Evolutionary conservation across 768 basidiomycete genomes (phyloP), one percentile per base, ranked within the genome.

Genomic region (Coprinopsis sp.): DNA sequence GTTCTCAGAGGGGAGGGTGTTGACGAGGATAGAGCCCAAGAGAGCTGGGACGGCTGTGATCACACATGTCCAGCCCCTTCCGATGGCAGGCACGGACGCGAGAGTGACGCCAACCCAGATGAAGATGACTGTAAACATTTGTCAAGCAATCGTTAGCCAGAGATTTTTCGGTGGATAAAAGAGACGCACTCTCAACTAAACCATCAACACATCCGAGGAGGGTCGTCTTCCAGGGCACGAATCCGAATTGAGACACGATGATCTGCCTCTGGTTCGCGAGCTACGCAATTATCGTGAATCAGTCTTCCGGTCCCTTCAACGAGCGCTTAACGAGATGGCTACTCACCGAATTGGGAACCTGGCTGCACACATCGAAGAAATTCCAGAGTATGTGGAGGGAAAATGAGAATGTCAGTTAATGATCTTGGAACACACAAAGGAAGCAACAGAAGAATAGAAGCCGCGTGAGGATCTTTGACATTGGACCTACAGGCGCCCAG

Each of bases 151-250:
- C n/a, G 3, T 23, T 30, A n/a, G 33, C 23, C 24, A 37, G 18
- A 18, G 12, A 21, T 28, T 8, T 4, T 21, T 29, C 21, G 28
- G 30, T 16, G 16, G n/a, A 27, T 34, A 23, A 37, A 46, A 22
- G 23, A 12, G 11, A 64, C 79, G 34, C 56, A 85, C 84, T 85
- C 63, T 84, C 81, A 14, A 87, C 76, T 5, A 75, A 74, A 42
- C 86, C 86, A 57, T 88, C 86, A 4, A 87, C 84, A 54, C 81
- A 86, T n/a, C 86, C 85, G 41, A 89, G 71, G 4, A 89, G 68
- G 6, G 87, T 87, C 0, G 87, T 88, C 46, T 87, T 76, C 28
- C 81, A 65, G 12, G 66, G 60, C 41, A 66, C 75, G 64, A 84
- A 89, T 3, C 87, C 85, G 55, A 89, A 88, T 51, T 78, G 72